Evolutionary conservation across 371 early-diverging fungal species (phyloP), one percentile per base, ranked within the genome.

Genomic region (Haplosporangium sp.): DNA sequence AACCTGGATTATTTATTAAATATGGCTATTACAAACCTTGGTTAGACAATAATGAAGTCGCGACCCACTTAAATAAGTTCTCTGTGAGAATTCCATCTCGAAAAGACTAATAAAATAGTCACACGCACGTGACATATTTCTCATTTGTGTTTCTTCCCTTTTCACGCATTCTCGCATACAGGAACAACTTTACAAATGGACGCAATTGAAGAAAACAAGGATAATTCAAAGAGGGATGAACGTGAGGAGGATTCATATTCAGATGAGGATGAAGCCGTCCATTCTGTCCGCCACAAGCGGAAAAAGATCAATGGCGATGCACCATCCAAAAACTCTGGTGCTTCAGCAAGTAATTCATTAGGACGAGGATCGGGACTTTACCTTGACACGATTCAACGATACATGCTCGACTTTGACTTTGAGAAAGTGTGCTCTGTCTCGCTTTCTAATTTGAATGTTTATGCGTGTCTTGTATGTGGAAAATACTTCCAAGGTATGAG

Each of bases 381-480:
- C 65, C 72, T 81, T 47, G 81, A 78, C 62, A 78, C 79, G 17
- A 91, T 97, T 72, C 90, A 96, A 82, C 91, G 98, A n/a, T 86
- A 91, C 73, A 88, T 91, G 87, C 88, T 99, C 38, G 98, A 99
- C 86, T 99, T 98, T 88, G 99, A 99, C 83, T 98, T 98, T 83
- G 98, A 98, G 77, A 96, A 97, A 74, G 91, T 97, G 17, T 98
- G 99, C 84, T 95, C 95, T 0, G 96, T 98, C 0, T 95, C 97
- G 1, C 88, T 98, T 50, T 94, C 96, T 38, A 95, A 96, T 74
- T 77, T 93, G 72, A 99, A 99, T 73, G 96, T 98, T 1, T 99
- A 99, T 78, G 96, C 96, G 0, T 99, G 99, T 76, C 91, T 99
- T 20, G 95, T 97, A 1, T 99, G 98, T 71, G 98, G 99, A 57